Base-by-base conservation (phyloP, 164 flowering plant species). In the Macadamia integrifolia region DNA sequence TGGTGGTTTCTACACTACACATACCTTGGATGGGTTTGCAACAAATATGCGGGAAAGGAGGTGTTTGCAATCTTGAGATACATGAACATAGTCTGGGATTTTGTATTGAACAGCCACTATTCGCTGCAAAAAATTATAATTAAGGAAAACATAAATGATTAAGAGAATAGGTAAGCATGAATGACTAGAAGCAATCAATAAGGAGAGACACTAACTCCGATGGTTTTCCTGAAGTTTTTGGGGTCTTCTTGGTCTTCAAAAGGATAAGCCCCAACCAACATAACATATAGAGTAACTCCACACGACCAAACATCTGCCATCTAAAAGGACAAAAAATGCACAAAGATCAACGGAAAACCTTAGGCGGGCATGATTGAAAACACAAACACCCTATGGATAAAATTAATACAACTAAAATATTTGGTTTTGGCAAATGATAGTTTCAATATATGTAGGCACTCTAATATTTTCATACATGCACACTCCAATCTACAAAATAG, bases 61-160 rank as follows among this genome's bases (percentile, higher is more conserved):
- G 59, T 88, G 86, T 69, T 75, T 81, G 81, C 97, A 91, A 57
- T 89, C 95, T 69, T 86, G 89, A 65, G 95, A 89, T 71, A 91
- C 78, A 71, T 88, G 92, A 58, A 89, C 93, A 68, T 89, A 85
- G 59, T 88, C 93, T 0, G 97, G 97, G 65, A 91, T 87, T 69
- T 81, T 86, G 85, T 87, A 91, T 61, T 91, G 90, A 48, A 81
- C 87, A 58, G 82, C 81, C 95, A 89, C 84, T 72, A 91, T 91
- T 62, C 85, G 82, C 97, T 91, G 91, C 81, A 85, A 32, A 68
- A 65, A 52, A 69, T 48, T 14, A 63, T 30, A 66, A 56, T 2
- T 15, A 9, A 46, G 23, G 28, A 63, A 43, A 28, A 49, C 1
- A 57, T 15, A 44, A 52, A 64, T 9, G 43, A 13, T 7, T 0